Base-by-base conservation (phyloP, 129 eudicot species). In the Saposhnikovia divaricata region DNA sequence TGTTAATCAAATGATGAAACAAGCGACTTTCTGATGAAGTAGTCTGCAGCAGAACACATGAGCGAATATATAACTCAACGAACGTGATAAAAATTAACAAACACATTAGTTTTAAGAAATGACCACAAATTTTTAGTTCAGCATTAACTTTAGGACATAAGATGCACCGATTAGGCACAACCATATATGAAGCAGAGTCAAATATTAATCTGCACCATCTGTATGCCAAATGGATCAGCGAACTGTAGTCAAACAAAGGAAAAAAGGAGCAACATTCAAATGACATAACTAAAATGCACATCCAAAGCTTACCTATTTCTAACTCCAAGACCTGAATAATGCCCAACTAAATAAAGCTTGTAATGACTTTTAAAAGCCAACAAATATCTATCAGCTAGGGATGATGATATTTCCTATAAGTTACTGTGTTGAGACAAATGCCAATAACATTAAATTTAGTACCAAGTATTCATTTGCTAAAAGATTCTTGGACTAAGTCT, bases 1-100 rank as follows among this genome's bases (percentile, higher is more conserved):
- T 68, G 83, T 93, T 91, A 69, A 91, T 91, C 85, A 93, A 91
- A 87, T 93, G 98, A 78, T 93, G 91, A 77, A 93, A 93, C 81
- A 93, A 87, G 68, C 27, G 80, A 83, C 92, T 88, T 74, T 93
- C 84, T 46, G 97, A 88, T 63, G 91, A 87, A 74, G 96, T 81
- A n/a, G 98, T 89, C 98, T 93, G 89, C 42, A 86, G 71, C 5
- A 81, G 79, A 76, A 82, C 47, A 71, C 76, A 77, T 57, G 14
- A 47, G 23, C 0, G 81, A 27, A 68, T 43, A 74, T 55, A 21
- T 7, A 21, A 38, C 79, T 37, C 61, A 72, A 42, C 12, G 2
- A 44, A 44, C 10, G 18, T 10, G 14, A 43, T 14, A 23, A n/a
- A 21, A 55, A 11, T 21, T 1, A 55, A 21, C 10, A 74, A 44